These are phyloP conservation scores for Cadophora sp. DNA, from an alignment of 2,329 filamentous ascomycete species.

Conservation along the genomic window DNA sequence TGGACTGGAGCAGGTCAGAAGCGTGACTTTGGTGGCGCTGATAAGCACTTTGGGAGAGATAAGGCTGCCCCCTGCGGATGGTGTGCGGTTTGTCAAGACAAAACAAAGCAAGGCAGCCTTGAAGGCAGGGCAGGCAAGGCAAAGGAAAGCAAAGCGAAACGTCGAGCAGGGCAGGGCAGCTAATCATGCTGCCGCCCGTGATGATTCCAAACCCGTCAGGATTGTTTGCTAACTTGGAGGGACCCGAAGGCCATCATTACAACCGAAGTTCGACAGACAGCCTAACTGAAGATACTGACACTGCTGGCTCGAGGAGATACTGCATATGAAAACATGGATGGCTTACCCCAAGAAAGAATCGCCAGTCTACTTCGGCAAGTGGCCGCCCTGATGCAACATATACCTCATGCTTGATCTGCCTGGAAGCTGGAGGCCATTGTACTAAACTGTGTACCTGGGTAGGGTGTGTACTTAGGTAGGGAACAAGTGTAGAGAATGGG, in stretches of 20 bases:
- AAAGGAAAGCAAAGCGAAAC: too few relatives aligned
- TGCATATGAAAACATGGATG: background rate
- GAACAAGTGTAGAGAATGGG: background rate
- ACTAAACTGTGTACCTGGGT: background rate
- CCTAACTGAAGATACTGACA: too few relatives aligned
- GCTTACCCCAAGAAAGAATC: background rate
- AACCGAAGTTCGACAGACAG: too few relatives aligned
- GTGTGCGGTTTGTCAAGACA: background rate
- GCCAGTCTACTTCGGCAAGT: background rate
- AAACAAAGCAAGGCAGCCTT: too few relatives aligned
- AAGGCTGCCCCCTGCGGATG: background rate
- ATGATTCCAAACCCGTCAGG: too few relatives aligned
- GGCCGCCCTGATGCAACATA: background rate
- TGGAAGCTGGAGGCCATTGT: background rate
- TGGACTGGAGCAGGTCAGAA: background rate
- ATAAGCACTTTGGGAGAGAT: conserved; percentile 8
- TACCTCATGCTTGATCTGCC: background rate
- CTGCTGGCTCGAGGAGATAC: too few relatives aligned
- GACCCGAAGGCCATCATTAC: too few relatives aligned
- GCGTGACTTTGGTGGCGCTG: conserved; percentile 6
- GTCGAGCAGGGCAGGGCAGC: background rate
- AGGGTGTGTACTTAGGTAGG: too few relatives aligned
- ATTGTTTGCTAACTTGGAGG: too few relatives aligned
- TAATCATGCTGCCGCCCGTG: background rate
- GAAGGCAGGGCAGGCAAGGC: too few relatives aligned